Conservation (phyloP, 345 rosid species). For the Ceriops tagal region DNA sequence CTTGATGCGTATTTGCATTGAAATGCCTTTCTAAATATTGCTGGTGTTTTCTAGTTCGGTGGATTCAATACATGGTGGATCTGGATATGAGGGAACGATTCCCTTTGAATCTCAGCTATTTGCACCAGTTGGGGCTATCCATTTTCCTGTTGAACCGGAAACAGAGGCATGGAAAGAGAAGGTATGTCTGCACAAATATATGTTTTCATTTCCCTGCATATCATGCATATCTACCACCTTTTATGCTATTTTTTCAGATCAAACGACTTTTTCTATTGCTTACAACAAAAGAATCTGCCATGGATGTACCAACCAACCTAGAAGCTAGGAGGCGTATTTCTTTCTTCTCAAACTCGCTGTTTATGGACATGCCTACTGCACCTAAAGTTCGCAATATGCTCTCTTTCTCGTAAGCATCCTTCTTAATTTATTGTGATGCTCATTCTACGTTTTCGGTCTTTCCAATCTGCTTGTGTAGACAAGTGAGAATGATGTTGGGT, state of each 20-base stretch:
- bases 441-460: not conserved
- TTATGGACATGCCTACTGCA: slow-evolving; percentile 95
- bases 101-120: slow-evolving; percentile 68
- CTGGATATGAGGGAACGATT: slow-evolving; percentile 62
- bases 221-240: not conserved
- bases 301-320: slow-evolving; percentile 98
- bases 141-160: slow-evolving; percentile 60
- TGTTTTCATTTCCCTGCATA: not conserved
- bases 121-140: slow-evolving; percentile 91
- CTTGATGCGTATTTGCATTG: slow-evolving; percentile 4
- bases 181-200: slow-evolving; percentile 33
- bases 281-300: slow-evolving; percentile 97
- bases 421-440: slow-evolving; percentile 13
- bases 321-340: slow-evolving; percentile 98
- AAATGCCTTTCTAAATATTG: slow-evolving; percentile 17
- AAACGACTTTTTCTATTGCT: slow-evolving; percentile 72
- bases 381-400: slow-evolving; percentile 99
- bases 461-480: not conserved
- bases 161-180: slow-evolving; percentile 98
- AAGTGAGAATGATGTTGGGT: not conserved
- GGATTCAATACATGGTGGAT: slow-evolving; percentile 69
- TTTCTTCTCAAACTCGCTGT: slow-evolving; percentile 95
- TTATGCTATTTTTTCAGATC: slow-evolving; percentile 43
- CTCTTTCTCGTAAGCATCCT: slow-evolving; percentile 87
- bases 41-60: slow-evolving; percentile 43